Percentiles rank a stretch among this genome's conserved stretches.
Conservation (phyloP, 2,329 filamentous ascomycete species). For the Pestalotiopsis sp. region DNA sequence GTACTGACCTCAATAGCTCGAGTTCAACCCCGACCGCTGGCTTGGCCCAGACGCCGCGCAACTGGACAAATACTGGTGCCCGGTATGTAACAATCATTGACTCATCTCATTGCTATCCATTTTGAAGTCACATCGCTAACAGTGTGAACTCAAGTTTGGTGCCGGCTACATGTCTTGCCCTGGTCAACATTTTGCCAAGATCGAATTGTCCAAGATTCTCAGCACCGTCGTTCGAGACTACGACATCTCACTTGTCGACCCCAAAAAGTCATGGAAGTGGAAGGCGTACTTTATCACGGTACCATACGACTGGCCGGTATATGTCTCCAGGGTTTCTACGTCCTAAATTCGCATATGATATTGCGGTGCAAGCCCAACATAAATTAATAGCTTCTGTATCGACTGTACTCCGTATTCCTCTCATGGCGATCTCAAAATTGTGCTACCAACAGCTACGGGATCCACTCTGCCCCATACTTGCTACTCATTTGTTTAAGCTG, state of each 20-base stretch:
- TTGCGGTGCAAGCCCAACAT: too few relatives aligned
- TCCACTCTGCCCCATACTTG: neutral
- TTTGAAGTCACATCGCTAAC: neutral
- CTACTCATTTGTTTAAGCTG: neutral
- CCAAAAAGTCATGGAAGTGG: constrained; percentile 30
- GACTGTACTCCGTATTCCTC: too few relatives aligned
- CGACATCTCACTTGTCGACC: constrained; percentile 31
- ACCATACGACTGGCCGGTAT: constrained; percentile 27
- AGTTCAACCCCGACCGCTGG: constrained; percentile 38
- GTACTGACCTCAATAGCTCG: neutral
- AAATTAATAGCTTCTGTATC: too few relatives aligned
- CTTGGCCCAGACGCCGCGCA: constrained; percentile 20
- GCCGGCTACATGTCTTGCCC: constrained; percentile 38
- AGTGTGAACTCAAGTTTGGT: constrained; percentile 26
- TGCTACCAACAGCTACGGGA: neutral
- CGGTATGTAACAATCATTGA: constrained; percentile 4
- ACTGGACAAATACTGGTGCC: constrained; percentile 29
- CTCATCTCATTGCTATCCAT: neutral
- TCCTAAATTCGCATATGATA: neutral
- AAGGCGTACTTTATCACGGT: constrained; percentile 34
- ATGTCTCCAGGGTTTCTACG: neutral
- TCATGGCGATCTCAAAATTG: too few relatives aligned
- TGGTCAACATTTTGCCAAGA: constrained; percentile 36
- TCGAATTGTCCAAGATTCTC: constrained; percentile 37
- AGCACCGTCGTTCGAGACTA: constrained; percentile 35